Evolutionary conservation across 1,139 yeast species (phyloP), one percentile per base, ranked within the genome.

Genomic region (Arxiozyma slooffiae): DNA sequence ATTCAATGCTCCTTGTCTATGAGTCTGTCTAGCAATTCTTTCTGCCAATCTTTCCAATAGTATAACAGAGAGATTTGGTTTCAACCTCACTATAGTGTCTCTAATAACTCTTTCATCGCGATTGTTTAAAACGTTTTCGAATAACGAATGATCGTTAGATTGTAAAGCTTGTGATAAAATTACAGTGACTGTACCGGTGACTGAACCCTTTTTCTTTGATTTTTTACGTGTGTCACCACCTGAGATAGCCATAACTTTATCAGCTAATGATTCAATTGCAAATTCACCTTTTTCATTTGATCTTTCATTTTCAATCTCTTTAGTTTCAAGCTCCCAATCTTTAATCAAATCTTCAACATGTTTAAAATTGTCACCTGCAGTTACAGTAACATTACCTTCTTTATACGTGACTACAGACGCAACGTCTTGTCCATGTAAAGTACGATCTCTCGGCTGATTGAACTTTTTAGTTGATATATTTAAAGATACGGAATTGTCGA

Each of bases 21-120:
- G 70, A 6, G 81, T 79, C 24, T 75, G 73, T 60, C 94, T 78
- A 11, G 90, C 83, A 53, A 88, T 79, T 65, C 87, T 79, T 64
- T 89, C 96, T 1, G 96, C 89, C 39, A 92, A 71, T 60, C 90
- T 76, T 63, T 90, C 96, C 56, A 94, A 72, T 44, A 92, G 73
- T 9, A 78, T 67, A 14, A 88, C 87, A 0, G 95, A 92, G 49
- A 85, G 73, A 1, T 80, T 70, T 0, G 96, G 79, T 60, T 83
- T 85, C 49, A 88, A 72, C 57, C 84, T 75, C 53, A 80, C 72
- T 41, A 88, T 79, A 11, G 96, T 85, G 46, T 79, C 77, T 64
- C 81, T 81, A 55, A 92, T 83, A 44, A 86, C 78, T 17, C 72
- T 73, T 54, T 85, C 86, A 63, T 92, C 96, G 50, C 82, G 77